Conservation (phyloP, 2,329 filamentous ascomycete genomes). For the Pezicula carpinea region DNA sequence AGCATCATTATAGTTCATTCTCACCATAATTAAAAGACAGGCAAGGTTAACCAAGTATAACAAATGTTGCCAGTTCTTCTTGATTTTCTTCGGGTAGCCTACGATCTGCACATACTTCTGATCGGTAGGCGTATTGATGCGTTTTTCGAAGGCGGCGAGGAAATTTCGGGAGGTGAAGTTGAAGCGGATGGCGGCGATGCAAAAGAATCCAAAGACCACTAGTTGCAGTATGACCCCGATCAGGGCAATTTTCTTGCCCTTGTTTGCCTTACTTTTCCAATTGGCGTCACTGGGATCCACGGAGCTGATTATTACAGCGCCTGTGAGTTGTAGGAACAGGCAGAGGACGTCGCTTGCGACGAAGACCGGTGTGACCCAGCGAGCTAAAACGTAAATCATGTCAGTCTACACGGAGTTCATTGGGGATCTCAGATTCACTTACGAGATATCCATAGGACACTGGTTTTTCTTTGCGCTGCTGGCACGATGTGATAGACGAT, state of each 20-base stretch:
- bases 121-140: slow-evolving; percentile 10
- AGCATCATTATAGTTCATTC: neutral
- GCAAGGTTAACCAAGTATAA: slow-evolving; percentile 23
- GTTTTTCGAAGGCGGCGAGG: slow-evolving; percentile 20
- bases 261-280: slow-evolving; percentile 25
- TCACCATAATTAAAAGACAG: slow-evolving; percentile 23
- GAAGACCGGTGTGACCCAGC: slow-evolving; percentile 12
- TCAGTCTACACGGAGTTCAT: neutral
- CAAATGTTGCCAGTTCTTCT: slow-evolving; percentile 22
- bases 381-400: neutral
- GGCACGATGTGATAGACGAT: slow-evolving; percentile 21
- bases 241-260: slow-evolving; percentile 33
- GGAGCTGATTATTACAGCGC: slow-evolving; percentile 32
- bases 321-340: slow-evolving; percentile 5
- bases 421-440: neutral
- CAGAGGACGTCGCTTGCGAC: slow-evolving; percentile 10
- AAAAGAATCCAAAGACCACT: slow-evolving; percentile 38
- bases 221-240: slow-evolving; percentile 36
- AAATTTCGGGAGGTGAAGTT: slow-evolving; percentile 37
- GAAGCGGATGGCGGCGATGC: slow-evolving; percentile 37
- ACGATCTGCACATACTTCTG: slow-evolving; percentile 13
- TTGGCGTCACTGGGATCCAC: slow-evolving; percentile 28
- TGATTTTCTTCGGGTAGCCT: slow-evolving; percentile 9
- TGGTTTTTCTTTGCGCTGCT: slow-evolving; percentile 1
- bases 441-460: slow-evolving; percentile 11